Conservation (phyloP, 2,329 filamentous ascomycete species). For the Zopfia rhizophila region DNA sequence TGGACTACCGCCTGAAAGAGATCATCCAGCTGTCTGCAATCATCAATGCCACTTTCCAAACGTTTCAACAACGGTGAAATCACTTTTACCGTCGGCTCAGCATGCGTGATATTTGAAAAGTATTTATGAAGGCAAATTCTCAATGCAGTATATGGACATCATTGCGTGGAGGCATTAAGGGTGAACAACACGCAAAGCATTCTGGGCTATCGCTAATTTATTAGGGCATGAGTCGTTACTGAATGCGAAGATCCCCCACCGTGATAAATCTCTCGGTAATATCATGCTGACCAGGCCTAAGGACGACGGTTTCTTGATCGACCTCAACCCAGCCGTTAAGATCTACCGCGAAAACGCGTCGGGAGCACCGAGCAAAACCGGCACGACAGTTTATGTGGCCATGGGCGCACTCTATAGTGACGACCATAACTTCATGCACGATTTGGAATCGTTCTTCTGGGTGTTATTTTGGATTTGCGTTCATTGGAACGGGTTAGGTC, state of each 20-base stretch:
- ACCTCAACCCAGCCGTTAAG: conserved; percentile 33
- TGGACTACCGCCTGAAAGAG: conserved; percentile 16
- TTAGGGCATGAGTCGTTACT: conserved; percentile 21
- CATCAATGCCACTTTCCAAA: conserved; percentile 22
- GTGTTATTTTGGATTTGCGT: conserved; percentile 35
- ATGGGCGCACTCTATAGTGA: conserved; percentile 11
- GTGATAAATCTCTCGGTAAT: conserved; percentile 35
- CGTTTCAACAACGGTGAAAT: conserved; percentile 36
- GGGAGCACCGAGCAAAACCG: conserved; percentile 15
- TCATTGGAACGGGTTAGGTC: conserved; percentile 47
- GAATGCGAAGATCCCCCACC: conserved; percentile 32
- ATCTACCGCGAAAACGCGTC: conserved; percentile 23
- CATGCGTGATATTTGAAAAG: conserved; percentile 53
- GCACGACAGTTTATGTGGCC: conserved; percentile 15
- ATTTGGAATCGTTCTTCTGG: conserved; percentile 14
- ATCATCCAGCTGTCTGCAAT: conserved; percentile 18
- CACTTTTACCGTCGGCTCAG: conserved; percentile 55
- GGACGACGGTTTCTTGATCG: conserved; percentile 31
- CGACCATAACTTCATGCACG: conserved; percentile 13
- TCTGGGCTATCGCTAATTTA: conserved; percentile 20
- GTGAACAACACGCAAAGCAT: conserved; percentile 14
- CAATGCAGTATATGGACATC: conserved; percentile 21
- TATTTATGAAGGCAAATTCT: conserved; percentile 56
- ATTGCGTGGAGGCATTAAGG: conserved; percentile 25
- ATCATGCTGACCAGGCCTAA: conserved; percentile 32